These are phyloP conservation scores for Parsonsia alboflavescens DNA, from an alignment of 257 asterid species.

Conservation along the genomic window DNA sequence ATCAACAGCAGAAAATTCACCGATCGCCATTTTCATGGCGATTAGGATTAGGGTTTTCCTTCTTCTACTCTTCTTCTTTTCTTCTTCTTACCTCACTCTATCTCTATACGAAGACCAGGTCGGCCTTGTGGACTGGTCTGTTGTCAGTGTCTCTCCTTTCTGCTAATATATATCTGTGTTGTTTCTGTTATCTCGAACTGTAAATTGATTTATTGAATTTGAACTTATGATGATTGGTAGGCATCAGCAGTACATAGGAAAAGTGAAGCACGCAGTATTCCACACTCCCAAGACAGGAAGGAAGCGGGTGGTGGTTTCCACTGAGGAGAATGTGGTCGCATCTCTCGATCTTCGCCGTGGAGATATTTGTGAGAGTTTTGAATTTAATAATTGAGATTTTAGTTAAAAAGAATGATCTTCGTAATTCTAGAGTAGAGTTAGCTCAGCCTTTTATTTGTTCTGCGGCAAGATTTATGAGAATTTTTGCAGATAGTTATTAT, in stretches of 20 bases:
- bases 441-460: not conserved
- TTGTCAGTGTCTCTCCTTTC: constrained; percentile 23
- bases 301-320: constrained; percentile 88
- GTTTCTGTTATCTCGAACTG: constrained; percentile 25
- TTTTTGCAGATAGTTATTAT: not conserved
- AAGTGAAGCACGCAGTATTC: constrained; percentile 93
- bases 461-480: not conserved
- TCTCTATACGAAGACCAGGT: constrained; percentile 85
- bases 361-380: constrained; percentile 63
- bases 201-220: constrained; percentile 7
- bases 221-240: constrained; percentile 34
- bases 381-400: too few species aligned
- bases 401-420: not conserved
- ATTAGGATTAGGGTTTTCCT: constrained; percentile 63
- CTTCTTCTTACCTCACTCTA: constrained; percentile 34
- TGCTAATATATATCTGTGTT: constrained; percentile 30
- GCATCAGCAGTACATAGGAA: constrained; percentile 96
- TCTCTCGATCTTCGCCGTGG: constrained; percentile 99
- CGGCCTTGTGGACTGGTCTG: constrained; percentile 90
- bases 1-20: constrained; percentile 5
- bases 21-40: constrained; percentile 64
- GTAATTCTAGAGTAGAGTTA: not conserved
- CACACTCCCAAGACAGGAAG: constrained; percentile 92
- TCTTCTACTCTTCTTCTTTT: constrained; percentile 36
- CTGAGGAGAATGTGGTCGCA: constrained; percentile 88